Percentiles rank a stretch among this genome's conserved stretches.
These are phyloP conservation scores for Rhizoclosmatium globosum DNA, from an alignment of 192 early-diverging fungal species.

Conservation along the genomic window DNA sequence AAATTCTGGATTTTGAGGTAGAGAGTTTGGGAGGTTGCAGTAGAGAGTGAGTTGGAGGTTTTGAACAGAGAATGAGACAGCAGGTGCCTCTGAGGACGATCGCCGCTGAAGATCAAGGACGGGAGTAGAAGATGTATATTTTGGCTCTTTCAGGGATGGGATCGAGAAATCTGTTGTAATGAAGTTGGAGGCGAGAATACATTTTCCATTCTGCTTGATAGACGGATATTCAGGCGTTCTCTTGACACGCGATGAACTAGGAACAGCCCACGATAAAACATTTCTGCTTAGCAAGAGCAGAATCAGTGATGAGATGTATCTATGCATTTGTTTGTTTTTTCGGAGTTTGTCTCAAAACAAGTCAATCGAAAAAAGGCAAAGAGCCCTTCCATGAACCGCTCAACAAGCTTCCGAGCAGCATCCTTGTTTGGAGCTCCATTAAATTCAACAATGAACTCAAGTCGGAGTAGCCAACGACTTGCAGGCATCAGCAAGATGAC, in stretches of 20 bases:
- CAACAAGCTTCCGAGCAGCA: neutral
- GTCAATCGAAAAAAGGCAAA: neutral
- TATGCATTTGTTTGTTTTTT: neutral
- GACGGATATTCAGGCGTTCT: too few species aligned
- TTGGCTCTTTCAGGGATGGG: neutral
- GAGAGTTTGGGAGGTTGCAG: constrained; percentile 13
- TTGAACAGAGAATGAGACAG: constrained; percentile 1
- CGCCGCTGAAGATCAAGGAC: too few species aligned
- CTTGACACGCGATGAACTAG: too few species aligned
- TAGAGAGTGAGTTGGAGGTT: constrained; percentile 1
- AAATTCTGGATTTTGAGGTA: neutral
- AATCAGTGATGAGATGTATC: too few species aligned
- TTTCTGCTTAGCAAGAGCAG: too few species aligned
- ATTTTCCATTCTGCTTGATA: too few species aligned
- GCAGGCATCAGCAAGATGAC: neutral
- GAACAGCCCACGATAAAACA: too few species aligned
- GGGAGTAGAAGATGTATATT: neutral
- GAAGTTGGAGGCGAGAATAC: neutral
- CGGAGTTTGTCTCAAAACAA: neutral
- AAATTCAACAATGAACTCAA: neutral
- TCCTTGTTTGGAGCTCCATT: neutral
- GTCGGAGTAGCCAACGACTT: neutral
- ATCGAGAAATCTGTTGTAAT: neutral
- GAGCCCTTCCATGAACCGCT: neutral
- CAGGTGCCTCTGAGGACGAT: too few species aligned